Conservation (phyloP, 2,329 filamentous ascomycete genomes). For the Myriosclerotinia duriaeana region DNA sequence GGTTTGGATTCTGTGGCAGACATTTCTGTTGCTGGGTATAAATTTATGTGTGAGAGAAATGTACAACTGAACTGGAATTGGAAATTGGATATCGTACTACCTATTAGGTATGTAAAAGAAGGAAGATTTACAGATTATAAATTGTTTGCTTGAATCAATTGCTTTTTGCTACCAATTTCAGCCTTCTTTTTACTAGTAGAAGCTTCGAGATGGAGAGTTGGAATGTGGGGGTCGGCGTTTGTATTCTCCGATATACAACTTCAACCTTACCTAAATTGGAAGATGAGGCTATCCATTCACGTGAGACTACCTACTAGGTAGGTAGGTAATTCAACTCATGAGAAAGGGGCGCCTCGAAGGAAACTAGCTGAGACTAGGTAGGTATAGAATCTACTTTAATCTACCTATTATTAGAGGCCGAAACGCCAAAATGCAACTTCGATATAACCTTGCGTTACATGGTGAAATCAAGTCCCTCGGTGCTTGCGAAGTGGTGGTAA, state of each 20-base stretch:
- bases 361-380: not conserved
- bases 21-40: constrained; percentile 40
- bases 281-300: constrained; percentile 12
- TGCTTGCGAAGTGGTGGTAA: not conserved
- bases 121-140: not conserved
- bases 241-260: constrained; percentile 8
- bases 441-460: not conserved
- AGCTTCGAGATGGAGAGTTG: constrained; percentile 23
- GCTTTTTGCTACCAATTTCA: constrained; percentile 11
- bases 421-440: not conserved
- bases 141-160: constrained; percentile 1
- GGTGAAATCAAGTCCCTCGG: no score
- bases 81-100: not conserved
- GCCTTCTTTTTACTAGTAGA: constrained; percentile 16
- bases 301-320: not conserved
- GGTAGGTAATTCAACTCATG: not conserved
- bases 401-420: not conserved
- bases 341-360: not conserved
- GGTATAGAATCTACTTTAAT: not conserved
- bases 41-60: not conserved
- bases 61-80: not conserved
- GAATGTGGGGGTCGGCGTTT: constrained; percentile 25
- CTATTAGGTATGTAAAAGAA: not conserved
- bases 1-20: constrained; percentile 41
- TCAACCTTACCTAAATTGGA: constrained; percentile 2